A percentile compares a stretch with the other conserved stretches of the same genome.
Evolutionary conservation across 208 protist genomes (phyloP).

Genomic region (Leishmania turanica): DNA sequence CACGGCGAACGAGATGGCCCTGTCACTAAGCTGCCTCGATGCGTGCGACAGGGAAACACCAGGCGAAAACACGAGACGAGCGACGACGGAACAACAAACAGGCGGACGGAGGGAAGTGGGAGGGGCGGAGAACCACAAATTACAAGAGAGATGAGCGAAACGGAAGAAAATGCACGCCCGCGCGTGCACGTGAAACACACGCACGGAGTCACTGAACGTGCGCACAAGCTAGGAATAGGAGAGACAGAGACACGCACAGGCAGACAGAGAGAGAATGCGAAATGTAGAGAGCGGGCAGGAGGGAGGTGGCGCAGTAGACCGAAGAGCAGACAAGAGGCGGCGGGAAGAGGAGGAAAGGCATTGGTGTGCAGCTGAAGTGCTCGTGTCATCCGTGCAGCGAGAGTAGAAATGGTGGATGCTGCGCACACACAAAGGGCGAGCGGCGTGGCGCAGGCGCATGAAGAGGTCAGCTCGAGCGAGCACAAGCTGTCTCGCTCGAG

Average conservation of each 20-base stretch:
- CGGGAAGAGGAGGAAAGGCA: background rate
- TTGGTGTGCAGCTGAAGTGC: background rate
- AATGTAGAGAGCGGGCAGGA: conserved; percentile 3
- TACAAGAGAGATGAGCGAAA: background rate
- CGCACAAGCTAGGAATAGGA: background rate
- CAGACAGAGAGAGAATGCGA: background rate
- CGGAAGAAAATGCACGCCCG: background rate
- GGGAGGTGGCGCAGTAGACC: background rate
- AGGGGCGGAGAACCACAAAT: background rate
- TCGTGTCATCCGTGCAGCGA: background rate
- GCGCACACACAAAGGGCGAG: too few species aligned
- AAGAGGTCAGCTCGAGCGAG: background rate
- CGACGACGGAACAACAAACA: background rate
- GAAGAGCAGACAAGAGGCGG: conserved; percentile 1
- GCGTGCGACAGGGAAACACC: background rate
- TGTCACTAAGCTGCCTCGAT: background rate
- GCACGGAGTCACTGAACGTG: background rate
- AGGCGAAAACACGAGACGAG: background rate
- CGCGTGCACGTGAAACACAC: conserved; percentile 1
- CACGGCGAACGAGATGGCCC: background rate
- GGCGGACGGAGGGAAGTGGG: background rate
- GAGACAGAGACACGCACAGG: background rate
- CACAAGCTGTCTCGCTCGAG: background rate
- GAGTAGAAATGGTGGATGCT: background rate
- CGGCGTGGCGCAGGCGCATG: background rate